Base-by-base conservation (phyloP, 176 grass and related monocot genomes). In the Metroxylon sagu region DNA sequence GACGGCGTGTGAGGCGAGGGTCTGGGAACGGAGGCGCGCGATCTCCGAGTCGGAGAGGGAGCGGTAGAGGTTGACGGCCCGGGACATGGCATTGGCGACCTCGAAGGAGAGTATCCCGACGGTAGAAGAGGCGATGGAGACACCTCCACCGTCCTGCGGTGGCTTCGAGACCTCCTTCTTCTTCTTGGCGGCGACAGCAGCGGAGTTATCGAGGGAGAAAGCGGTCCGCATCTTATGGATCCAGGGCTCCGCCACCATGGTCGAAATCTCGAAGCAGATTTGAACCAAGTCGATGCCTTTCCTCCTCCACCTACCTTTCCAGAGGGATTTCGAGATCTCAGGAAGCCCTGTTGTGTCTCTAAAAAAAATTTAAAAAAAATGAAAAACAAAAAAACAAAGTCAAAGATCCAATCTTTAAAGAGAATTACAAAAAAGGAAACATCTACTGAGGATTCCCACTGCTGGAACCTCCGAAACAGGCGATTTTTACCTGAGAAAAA, bases 101-200 rank as follows among this genome's bases (percentile, higher is more conserved):
- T 98, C 93, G 55, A 98, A 92, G 12, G 93, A 85, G 50, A 98
- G 69, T 56, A 98, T 98, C 59, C 93, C 88, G 1, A 98, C 70
- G 68, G 29, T 66, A 25, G 72, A 53, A 26, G 3, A 3, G 4
- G 28, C 28, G 28, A 10, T 2, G 35, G 5, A 7, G 7, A 1
- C 5, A 7, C 7, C 35, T 7, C 7, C 58, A 48, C 16, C 58
- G 6, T 16, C 54, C 53, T 51, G 61, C 56, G 18, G 12, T 21
- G 14, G 4, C 14, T 62, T 62, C 29, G 58, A 62, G 53, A 14
- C 53, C 25, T 85, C 69, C n/a, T 52, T 80, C 84, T 89, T 92
- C 79, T 74, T 92, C 64, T 62, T 72, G 43, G 75, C 71, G 16
- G 81, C 61, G 25, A 55, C 67, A n/a, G 61, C 67, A n/a, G 78